phyloP scores from a whole-genome alignment of 768 basidiomycete species.

The Lyophyllum shimeji region DNA sequence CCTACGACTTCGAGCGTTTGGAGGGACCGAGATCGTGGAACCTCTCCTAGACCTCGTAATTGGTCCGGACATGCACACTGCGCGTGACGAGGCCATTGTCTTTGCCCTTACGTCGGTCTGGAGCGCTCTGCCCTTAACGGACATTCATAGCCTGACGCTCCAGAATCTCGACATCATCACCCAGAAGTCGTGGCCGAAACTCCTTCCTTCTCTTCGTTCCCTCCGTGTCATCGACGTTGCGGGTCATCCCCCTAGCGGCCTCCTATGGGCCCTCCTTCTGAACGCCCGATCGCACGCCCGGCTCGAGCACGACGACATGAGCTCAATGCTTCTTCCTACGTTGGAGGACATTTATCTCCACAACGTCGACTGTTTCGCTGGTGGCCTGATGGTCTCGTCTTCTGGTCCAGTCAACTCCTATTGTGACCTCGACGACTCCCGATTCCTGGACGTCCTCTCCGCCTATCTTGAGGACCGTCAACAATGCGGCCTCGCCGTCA shows the following conservation, averaged over 20 bases:
- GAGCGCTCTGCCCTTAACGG: conserved; percentile 30
- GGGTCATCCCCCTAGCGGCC: conserved; percentile 37
- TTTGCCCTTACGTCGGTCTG: conserved; percentile 28
- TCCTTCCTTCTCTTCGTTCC: conserved; percentile 28
- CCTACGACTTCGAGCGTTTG: conserved; percentile 32
- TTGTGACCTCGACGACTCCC: conserved; percentile 38
- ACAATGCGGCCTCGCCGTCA: conserved; percentile 24
- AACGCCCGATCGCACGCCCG: conserved; percentile 31
- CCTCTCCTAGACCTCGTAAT: conserved; percentile 33
- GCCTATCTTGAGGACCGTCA: conserved; percentile 30
- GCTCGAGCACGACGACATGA: conserved; percentile 24
- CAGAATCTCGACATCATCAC: conserved; percentile 38
- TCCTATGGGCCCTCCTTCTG: conserved; percentile 39
- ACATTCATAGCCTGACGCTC: conserved; percentile 32
- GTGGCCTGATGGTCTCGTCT: conserved; percentile 38
- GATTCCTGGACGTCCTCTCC: conserved; percentile 38
- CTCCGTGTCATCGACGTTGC: conserved; percentile 35
- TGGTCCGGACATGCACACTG: conserved; percentile 23
- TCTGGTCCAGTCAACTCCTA: conserved; percentile 31
- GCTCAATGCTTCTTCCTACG: conserved; percentile 29
- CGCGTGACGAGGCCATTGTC: conserved; percentile 32
- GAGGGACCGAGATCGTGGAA: conserved; percentile 18
- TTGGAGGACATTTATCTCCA: conserved; percentile 38
- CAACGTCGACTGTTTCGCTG: conserved; percentile 37
- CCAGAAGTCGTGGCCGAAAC: conserved; percentile 36